Base-by-base conservation (phyloP, 108 stramenopile genomes). In the Conticribra guillardii region DNA sequence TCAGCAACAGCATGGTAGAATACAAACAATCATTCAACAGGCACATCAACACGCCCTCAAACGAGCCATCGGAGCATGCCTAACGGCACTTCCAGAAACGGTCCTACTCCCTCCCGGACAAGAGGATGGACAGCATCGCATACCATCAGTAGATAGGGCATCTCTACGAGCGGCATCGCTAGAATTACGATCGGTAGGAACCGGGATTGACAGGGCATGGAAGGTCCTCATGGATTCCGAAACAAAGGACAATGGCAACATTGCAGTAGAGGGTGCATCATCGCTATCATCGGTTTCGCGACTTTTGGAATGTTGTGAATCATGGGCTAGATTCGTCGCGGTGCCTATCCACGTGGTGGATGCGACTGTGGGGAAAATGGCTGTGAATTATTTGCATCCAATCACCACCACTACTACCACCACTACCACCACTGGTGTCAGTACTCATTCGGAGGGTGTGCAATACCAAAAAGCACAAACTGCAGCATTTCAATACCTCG, bases 291-390 rank as follows among this genome's bases (percentile, higher is more conserved):
- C n/a, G n/a, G n/a, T n/a, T n/a, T 27, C 53, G 16, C 50, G 75
- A 47, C 51, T 62, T 1, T 41, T 69, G 53, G 60, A 41, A 31
- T 82, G 46, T 23, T 83, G 80, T 30, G 84, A 90, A 60, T 46
- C 71, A 51, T 94, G 93, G 93, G 93, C 90, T 1, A 80, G 83
- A 49, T 89, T 80, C 71, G 72, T 89, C 0, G 76, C 87, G 8
- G 53, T 90, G 37, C 86, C 90, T 5, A 47, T 71, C 31, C 80
- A 88, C 23, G 75, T 90, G 48, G 68, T 90, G 3, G 51, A 80
- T 9, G 44, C 49, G 15, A 80, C 76, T 1, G 68, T 77, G 45
- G 76, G 68, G 1, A 58, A 32, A 23, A 26, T 82, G 15, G 60
- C 75, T 14, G 4, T 67, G 18, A 23, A 47, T 28, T 79, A 70